These are phyloP conservation scores for Aechmea fasciata DNA, from an alignment of 176 grass and related monocot species.

Conservation along the genomic window DNA sequence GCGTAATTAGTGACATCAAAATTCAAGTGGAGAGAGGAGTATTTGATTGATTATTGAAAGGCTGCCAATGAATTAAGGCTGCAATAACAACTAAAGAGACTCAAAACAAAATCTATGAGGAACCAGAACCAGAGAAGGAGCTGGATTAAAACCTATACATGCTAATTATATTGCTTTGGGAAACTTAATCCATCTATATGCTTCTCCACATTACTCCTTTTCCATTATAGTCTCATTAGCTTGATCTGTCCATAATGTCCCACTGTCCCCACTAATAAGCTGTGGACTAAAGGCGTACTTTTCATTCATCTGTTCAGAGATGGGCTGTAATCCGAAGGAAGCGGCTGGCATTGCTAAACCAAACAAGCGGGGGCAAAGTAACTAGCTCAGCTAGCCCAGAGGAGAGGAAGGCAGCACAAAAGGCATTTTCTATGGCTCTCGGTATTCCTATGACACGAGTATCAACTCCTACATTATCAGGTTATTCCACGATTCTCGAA, in stretches of 20 bases:
- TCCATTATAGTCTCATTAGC: background rate
- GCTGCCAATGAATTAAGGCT: background rate
- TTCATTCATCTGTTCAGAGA: constrained; percentile 48
- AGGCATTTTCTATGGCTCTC: constrained; percentile 50
- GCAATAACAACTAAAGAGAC: background rate
- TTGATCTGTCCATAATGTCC: background rate
- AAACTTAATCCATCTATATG: background rate
- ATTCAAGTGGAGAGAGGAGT: background rate
- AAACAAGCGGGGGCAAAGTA: constrained; percentile 26
- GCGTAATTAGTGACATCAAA: background rate
- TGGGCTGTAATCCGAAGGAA: constrained; percentile 49
- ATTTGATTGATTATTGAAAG: background rate
- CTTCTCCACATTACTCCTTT: background rate
- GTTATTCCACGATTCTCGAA: constrained; percentile 21
- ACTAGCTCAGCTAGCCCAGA: constrained; percentile 26
- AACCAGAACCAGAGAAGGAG: background rate
- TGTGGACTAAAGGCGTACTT: constrained; percentile 7
- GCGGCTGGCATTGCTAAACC: constrained; percentile 37
- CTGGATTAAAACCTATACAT: background rate
- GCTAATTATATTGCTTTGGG: background rate
- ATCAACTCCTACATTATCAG: constrained; percentile 25
- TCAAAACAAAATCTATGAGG: background rate
- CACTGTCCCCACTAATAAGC: constrained; percentile 1
- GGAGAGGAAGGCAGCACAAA: constrained; percentile 45
- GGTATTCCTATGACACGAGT: constrained; percentile 28